Evolutionary conservation across 2,329 filamentous ascomycete genomes (phyloP), one percentile per base, ranked within the genome.

Genomic region (Cladosporium oxysporum): DNA sequence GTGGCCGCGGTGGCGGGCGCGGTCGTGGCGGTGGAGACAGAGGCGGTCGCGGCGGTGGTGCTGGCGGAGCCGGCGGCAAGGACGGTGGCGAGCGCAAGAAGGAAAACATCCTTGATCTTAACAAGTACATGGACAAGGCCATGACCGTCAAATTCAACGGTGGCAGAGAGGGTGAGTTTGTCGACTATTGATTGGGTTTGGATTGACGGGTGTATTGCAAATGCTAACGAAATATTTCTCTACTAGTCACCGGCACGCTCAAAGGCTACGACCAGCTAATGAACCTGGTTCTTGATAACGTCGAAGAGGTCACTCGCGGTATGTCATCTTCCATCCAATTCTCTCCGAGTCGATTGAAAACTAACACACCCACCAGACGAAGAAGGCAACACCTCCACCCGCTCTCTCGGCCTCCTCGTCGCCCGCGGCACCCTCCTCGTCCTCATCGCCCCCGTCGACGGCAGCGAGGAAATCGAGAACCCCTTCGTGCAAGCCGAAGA

Each of bases 221-320:
- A 21, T 47, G n/a, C 41, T 47, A 23, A 47, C n/a, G 2, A 12
- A 23, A 62, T 52, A 69, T 21, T 21, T 26, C 49, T 47, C 10
- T 8, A 41, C n/a, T 75, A 97, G 94, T 97, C 65, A 90, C 88
- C 60, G 95, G 95, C 62, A 92, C 88, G 1, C 84, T 99, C 50
- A 98, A 98, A 80, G 95, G 95, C 69, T 98, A 93, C 78, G 95
- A 99, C 78, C 93, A 95, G 73, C 85, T 99, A 67, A 98, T 98
- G 93, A 99, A 99, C 78, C 84, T 99, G 68, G 95, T 99, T 29
- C 83, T 99, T 65, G 95, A 98, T 75, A 91, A 98, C 72, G 94
- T 96, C 62, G 89, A 95, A 78, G 95, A 99, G 79, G 86, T 90
- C 58, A 88, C 97, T 80, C 87, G 90, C 83, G 94, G 94, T 96